Conservation (phyloP, 139 green algal species). For the Cymbomonas tetramitiformis region DNA sequence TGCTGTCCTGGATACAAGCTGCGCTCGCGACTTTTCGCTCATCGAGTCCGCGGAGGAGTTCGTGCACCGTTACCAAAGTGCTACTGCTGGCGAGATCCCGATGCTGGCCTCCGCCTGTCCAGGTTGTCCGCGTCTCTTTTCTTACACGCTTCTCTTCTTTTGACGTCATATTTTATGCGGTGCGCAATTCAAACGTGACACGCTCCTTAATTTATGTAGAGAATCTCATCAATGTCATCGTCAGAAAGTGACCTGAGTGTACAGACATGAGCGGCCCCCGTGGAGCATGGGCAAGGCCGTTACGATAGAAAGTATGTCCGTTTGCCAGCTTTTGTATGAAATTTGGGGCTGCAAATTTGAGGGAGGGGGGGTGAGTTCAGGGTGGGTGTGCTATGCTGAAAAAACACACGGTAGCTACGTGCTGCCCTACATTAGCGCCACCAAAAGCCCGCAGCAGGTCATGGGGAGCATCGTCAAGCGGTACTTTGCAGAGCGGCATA, state of each 20-base stretch:
- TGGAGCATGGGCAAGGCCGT: too few relatives aligned
- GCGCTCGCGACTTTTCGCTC: constrained; percentile 55
- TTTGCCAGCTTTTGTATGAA: too few relatives aligned
- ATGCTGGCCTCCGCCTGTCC: constrained; percentile 79
- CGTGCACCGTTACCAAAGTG: constrained; percentile 30
- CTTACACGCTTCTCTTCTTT: too few relatives aligned
- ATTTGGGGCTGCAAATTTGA: too few relatives aligned
- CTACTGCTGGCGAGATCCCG: constrained; percentile 35
- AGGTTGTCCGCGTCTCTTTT: constrained; percentile 21
- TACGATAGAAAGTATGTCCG: too few relatives aligned
- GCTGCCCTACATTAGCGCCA: constrained; percentile 62
- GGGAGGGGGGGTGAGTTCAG: too few relatives aligned
- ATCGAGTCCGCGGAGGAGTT: constrained; percentile 73
- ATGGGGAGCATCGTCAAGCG: constrained; percentile 80
- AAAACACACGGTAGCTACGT: constrained; percentile 78
- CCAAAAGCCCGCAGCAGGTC: constrained; percentile 74
- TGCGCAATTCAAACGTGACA: too few relatives aligned
- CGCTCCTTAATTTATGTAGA: too few relatives aligned
- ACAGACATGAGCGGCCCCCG: too few relatives aligned
- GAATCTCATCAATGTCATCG: too few relatives aligned
- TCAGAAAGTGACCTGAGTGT: too few relatives aligned
- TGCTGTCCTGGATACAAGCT: constrained; percentile 53
- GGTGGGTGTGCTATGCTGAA: constrained; percentile 97
- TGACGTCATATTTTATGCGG: too few relatives aligned
- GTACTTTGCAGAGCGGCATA: constrained; percentile 22